phyloP scores from a whole-genome alignment of 371 early-diverging fungal species.

The Lichtheimia ramosa region DNA sequence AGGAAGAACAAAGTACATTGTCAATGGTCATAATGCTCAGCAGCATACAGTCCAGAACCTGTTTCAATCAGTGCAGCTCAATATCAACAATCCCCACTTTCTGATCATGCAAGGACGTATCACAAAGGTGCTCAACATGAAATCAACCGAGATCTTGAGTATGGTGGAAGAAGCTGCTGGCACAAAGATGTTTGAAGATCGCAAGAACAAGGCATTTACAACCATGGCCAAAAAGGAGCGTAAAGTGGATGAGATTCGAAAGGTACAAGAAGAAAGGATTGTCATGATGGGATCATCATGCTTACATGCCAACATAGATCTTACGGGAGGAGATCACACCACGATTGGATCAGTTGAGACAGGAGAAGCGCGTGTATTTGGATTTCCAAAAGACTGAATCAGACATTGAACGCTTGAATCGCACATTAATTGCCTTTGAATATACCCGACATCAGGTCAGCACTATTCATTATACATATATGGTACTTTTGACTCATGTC shows the following conservation, averaged over 20 bases:
- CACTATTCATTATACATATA: too few relatives aligned
- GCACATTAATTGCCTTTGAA: conserved; percentile 83
- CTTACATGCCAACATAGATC: conserved; percentile 44
- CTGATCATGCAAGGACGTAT: conserved; percentile 99
- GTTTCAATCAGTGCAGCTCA: conserved; percentile 96
- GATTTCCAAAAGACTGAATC: conserved; percentile 92
- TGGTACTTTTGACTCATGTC: neutral
- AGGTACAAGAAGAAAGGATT: neutral
- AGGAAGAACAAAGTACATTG: conserved; percentile 93
- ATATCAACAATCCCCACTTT: conserved; percentile 98
- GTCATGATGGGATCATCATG: neutral
- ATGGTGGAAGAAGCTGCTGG: conserved; percentile 99
- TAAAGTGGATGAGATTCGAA: conserved; percentile 91
- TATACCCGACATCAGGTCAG: conserved; percentile 63
- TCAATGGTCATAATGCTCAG: conserved; percentile 92
- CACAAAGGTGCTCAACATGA: conserved; percentile 99
- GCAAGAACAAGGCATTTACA: conserved; percentile 93
- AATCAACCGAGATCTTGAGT: conserved; percentile 90
- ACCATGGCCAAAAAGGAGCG: conserved; percentile 96
- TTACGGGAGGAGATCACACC: conserved; percentile 92
- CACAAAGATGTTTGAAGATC: conserved; percentile 96
- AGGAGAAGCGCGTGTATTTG: conserved; percentile 86
- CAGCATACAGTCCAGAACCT: conserved; percentile 90
- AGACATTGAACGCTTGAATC: conserved; percentile 82
- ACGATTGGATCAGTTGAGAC: conserved; percentile 87